Evolutionary conservation across 2,329 filamentous ascomycete species (phyloP), one percentile per base, ranked within the genome.

Genomic region (Raffaelea ambrosiae): DNA sequence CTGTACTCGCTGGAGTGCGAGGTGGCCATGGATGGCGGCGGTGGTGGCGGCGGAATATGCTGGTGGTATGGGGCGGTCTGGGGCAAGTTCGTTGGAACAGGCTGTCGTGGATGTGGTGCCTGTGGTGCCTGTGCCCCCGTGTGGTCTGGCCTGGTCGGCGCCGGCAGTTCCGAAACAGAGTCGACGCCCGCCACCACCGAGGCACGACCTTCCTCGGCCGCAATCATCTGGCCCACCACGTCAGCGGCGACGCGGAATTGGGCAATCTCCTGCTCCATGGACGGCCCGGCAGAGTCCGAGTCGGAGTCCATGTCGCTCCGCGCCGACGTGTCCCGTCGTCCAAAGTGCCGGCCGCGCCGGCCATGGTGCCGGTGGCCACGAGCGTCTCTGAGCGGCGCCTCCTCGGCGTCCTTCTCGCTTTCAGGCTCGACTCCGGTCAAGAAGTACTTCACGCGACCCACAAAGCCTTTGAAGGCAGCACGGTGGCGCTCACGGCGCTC

Each of bases 191-290:
- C 46, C 7, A 43, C 46, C 7, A 41, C 41, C 3, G 47, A 36
- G 9, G 35, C 3, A 5, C 53, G 53, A 40, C 62, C 66, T 51
- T 71, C 69, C 48, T 72, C 70, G 2, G 66, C 68, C 5, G 67
- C 61, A 20, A 75, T 64, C 45, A 76, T 62, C 38, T 69, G 66
- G 38, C 66, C 67, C 1, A 76, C 69, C 40, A 73, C 61, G 5
- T 63, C 63, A 7, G 70, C 71, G 2, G 67, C 72, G 44, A 65
- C 64, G 2, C 72, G 66, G 58, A 76, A 71, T 43, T 67, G 63
- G 3, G 70, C 66, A 52, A 76, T 66, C 55, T 74, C 72, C 54
- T 73, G 66, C 53, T 72, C 69, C 66, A 75, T 70, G 3, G 67
- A 67, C 11, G 55, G 44, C 43, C 45, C 57, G 29, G 57, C 58